Conservation (phyloP, 192 early-diverging fungal species). For the Ambispora gerdemannii region DNA sequence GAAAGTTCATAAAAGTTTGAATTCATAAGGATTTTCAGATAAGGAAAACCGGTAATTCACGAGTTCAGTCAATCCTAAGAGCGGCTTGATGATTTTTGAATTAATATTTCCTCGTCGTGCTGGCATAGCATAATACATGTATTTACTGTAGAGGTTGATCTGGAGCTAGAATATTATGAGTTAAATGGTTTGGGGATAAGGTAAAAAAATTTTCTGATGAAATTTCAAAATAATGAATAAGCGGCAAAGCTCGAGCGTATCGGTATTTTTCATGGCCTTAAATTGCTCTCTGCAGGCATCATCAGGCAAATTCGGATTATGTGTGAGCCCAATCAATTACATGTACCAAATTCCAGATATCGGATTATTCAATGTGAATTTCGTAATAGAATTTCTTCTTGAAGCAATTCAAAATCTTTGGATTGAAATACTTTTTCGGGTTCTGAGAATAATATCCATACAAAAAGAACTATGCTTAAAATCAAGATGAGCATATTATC, state of each 20-base stretch:
- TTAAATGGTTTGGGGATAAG: no score
- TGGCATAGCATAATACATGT: no score
- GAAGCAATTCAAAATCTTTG: background rate
- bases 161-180: no score
- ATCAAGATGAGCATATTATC: background rate
- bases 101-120: no score
- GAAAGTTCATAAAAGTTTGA: no score
- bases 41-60: no score
- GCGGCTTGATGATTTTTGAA: background rate
- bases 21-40: no score
- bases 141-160: no score
- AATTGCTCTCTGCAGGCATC: no score
- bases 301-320: no score
- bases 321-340: background rate
- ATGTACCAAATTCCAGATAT: background rate
- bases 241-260: no score
- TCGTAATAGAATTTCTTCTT: constrained; percentile 11
- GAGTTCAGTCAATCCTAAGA: background rate
- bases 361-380: background rate
- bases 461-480: background rate
- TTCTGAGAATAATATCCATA: background rate
- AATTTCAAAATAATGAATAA: background rate
- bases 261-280: no score
- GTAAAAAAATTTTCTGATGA: background rate
- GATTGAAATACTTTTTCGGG: constrained; percentile 14